Evolutionary conservation across 2,329 filamentous ascomycete genomes (phyloP).

Genomic region (Talaromyces sp.): DNA sequence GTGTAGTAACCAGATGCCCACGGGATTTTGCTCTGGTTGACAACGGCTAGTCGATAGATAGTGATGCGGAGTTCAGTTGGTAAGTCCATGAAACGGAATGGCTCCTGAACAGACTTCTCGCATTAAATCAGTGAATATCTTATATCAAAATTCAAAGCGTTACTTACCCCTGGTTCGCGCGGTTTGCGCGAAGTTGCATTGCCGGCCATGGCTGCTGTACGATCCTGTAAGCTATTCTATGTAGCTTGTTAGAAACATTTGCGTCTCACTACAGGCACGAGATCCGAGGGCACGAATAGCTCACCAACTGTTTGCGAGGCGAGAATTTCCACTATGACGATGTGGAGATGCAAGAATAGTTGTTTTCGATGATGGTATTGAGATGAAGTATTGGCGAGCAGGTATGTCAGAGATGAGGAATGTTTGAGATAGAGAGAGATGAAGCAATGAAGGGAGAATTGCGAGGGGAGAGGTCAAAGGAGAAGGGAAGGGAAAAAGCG

Average conservation of each 20-base stretch:
- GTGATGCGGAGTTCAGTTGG: not conserved
- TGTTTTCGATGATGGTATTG: not conserved
- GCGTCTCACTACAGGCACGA: not conserved
- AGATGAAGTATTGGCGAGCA: not conserved
- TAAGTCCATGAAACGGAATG: not conserved
- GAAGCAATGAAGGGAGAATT: not conserved
- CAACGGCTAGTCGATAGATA: not conserved
- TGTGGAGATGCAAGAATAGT: not conserved
- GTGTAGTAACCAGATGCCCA: not conserved
- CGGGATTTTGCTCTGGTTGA: not conserved
- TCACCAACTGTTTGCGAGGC: not conserved
- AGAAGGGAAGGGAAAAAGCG: not conserved
- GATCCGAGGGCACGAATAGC: not conserved
- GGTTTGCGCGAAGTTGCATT: not conserved
- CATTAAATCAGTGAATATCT: not conserved
- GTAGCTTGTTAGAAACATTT: not conserved
- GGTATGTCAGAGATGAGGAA: not conserved
- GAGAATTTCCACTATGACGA: not conserved
- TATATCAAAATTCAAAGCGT: not conserved
- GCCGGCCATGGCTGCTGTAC: not conserved
- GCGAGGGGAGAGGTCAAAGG: not conserved
- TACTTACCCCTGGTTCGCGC: not conserved
- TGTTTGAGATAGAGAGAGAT: not conserved
- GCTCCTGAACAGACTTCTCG: not conserved
- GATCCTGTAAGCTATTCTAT: not conserved